These are phyloP conservation scores for Alternaria tenuissima DNA, from an alignment of 2,329 filamentous ascomycete genomes.

Conservation along the genomic window DNA sequence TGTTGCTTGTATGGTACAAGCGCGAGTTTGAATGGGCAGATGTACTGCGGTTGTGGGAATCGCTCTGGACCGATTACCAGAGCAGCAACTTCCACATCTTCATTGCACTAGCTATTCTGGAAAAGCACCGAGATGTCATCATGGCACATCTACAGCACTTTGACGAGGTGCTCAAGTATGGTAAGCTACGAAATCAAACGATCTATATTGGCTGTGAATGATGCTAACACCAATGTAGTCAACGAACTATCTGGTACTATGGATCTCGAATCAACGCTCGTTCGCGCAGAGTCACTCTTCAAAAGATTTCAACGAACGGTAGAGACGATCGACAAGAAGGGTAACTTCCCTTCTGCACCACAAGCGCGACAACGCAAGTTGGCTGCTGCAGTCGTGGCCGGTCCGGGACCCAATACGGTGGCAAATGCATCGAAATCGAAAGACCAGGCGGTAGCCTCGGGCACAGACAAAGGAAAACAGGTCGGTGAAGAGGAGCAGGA, in stretches of 20 bases:
- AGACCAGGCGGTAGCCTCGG: constrained; percentile 36
- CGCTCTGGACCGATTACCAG: constrained; percentile 90
- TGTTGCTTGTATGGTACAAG: constrained; percentile 99
- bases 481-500: constrained; percentile 39
- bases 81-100: constrained; percentile 94
- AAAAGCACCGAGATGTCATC: constrained; percentile 95
- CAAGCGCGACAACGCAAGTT: constrained; percentile 60
- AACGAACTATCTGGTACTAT: constrained; percentile 96
- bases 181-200: constrained; percentile 59
- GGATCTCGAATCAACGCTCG: constrained; percentile 84
- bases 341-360: constrained; percentile 74
- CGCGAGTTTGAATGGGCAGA: constrained; percentile 93
- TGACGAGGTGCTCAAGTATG: constrained; percentile 96
- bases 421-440: constrained; percentile 27
- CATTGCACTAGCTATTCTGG: constrained; percentile 89
- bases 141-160: constrained; percentile 94
- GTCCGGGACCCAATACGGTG: constrained; percentile 28
- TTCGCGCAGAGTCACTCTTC: constrained; percentile 89
- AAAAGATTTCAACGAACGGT: constrained; percentile 86
- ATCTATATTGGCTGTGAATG: not conserved
- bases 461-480: constrained; percentile 47
- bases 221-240: constrained; percentile 61
- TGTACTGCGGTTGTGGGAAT: constrained; percentile 88
- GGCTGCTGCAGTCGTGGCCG: constrained; percentile 42
- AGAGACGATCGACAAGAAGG: constrained; percentile 90